Percentiles rank a stretch among this genome's conserved stretches.
phyloP scores from a whole-genome alignment of 805 yeast genomes.

The Debaryomyces prosopidis region DNA sequence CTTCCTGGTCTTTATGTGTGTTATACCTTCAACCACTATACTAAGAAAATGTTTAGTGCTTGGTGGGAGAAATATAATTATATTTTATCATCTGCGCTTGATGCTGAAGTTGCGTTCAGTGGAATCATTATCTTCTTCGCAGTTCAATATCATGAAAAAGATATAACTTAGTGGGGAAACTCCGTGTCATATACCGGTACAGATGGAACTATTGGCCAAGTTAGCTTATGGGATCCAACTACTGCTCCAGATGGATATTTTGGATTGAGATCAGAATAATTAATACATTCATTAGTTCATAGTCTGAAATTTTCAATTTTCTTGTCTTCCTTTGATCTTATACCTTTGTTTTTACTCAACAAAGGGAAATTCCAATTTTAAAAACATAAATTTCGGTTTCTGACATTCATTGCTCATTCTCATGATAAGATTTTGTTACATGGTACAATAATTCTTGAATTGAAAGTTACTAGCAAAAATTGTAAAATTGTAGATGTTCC shows the following conservation, averaged over 20 bases:
- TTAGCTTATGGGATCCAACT: constrained; percentile 14
- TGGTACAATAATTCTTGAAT: no score
- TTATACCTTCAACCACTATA: constrained; percentile 49
- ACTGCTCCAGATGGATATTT: constrained; percentile 33
- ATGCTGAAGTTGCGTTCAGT: constrained; percentile 59
- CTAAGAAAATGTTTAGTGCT: constrained; percentile 42
- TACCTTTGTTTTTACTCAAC: no score
- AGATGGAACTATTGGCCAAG: constrained; percentile 23
- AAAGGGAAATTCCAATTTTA: no score
- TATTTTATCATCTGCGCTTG: constrained; percentile 50
- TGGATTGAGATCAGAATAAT: constrained; percentile 27
- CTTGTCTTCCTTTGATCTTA: no score
- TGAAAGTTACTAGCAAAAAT: no score
- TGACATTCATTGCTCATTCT: no score
- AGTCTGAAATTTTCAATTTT: no score
- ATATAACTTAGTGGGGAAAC: constrained; percentile 65
- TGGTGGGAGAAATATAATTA: constrained; percentile 74
- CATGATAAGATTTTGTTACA: no score
- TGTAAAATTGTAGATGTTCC: no score
- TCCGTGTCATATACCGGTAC: constrained; percentile 23
- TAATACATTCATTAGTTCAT: neutral
- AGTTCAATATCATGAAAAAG: constrained; percentile 42
- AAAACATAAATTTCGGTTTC: no score
- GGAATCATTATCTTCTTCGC: constrained; percentile 57
- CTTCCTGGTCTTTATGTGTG: constrained; percentile 60